A percentile compares a stretch with the other conserved stretches of the same genome.
These are phyloP conservation scores for Penicillium cosmopolitanum DNA, from an alignment of 495 filamentous ascomycete genomes.

Conservation along the genomic window DNA sequence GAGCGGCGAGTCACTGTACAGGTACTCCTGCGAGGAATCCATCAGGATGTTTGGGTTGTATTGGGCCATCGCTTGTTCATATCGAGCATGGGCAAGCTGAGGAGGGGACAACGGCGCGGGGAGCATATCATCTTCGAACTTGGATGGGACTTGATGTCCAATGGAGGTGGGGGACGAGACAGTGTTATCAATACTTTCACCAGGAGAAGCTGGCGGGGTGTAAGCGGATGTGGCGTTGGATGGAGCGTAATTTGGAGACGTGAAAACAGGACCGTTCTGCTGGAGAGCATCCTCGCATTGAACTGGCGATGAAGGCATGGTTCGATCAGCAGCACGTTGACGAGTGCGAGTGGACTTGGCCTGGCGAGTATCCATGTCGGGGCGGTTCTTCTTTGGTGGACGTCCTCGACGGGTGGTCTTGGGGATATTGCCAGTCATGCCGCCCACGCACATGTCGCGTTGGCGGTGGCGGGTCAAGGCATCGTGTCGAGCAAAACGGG, in stretches of 20 bases:
- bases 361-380: slow-evolving; percentile 66
- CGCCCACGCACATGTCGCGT: slow-evolving; percentile 91
- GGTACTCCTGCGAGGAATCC: slow-evolving; percentile 34
- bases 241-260: slow-evolving; percentile 45
- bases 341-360: slow-evolving; percentile 62
- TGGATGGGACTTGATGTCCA: slow-evolving; percentile 42
- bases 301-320: slow-evolving; percentile 36
- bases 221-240: slow-evolving; percentile 46
- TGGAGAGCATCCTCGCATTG: slow-evolving; percentile 6
- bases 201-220: slow-evolving; percentile 55
- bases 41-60: slow-evolving; percentile 25
- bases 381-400: slow-evolving; percentile 63
- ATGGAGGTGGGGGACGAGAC: slow-evolving; percentile 49
- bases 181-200: slow-evolving; percentile 42
- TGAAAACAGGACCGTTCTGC: slow-evolving; percentile 43
- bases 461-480: slow-evolving; percentile 93
- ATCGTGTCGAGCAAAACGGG: slow-evolving; percentile 90
- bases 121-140: slow-evolving; percentile 48
- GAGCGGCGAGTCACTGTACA: slow-evolving; percentile 37
- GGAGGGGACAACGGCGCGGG: slow-evolving; percentile 38
- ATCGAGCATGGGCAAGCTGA: slow-evolving; percentile 30
- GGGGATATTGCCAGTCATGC: slow-evolving; percentile 80
- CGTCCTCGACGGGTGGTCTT: slow-evolving; percentile 69
- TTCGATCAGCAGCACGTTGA: slow-evolving; percentile 48
- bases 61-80: slow-evolving; percentile 32